A percentile compares a stretch with the other conserved stretches of the same genome.
Evolutionary conservation across 345 rosid species (phyloP).

Genomic region (Raphanus raphanistrum): DNA sequence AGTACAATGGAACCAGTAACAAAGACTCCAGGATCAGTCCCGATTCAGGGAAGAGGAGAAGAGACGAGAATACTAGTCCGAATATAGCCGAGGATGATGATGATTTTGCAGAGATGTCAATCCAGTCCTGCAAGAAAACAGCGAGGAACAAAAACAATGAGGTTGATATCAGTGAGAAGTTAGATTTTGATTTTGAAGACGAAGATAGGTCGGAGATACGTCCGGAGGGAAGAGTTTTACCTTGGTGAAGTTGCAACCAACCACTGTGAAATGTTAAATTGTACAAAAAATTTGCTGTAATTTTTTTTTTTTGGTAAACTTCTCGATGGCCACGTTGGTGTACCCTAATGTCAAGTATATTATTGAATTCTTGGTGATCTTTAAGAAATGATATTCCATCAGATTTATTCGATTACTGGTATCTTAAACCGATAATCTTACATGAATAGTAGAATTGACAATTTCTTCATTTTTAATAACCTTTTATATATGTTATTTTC

Average conservation of each 20-base stretch:
- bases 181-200: constrained; percentile 29
- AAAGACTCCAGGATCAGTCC: constrained; percentile 52
- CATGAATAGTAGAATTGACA: background rate
- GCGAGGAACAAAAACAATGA: constrained; percentile 34
- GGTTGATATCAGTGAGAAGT: constrained; percentile 24
- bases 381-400: background rate
- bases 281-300: background rate
- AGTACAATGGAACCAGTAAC: constrained; percentile 51
- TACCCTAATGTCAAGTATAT: background rate
- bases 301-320: background rate
- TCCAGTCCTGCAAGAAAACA: constrained; percentile 64
- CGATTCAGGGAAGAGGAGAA: constrained; percentile 74
- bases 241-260: constrained; percentile 35
- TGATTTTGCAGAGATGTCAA: constrained; percentile 64
- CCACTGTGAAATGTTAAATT: constrained; percentile 1
- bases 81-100: constrained; percentile 50
- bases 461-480: background rate
- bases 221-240: constrained; percentile 39
- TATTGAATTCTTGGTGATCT: constrained; percentile 1
- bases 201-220: constrained; percentile 35
- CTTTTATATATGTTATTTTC: background rate
- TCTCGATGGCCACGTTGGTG: background rate
- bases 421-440: background rate
- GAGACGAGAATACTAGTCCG: constrained; percentile 48
- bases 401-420: background rate